phyloP scores from a whole-genome alignment of 305 asterid species.

The Fraxinus velutina region DNA sequence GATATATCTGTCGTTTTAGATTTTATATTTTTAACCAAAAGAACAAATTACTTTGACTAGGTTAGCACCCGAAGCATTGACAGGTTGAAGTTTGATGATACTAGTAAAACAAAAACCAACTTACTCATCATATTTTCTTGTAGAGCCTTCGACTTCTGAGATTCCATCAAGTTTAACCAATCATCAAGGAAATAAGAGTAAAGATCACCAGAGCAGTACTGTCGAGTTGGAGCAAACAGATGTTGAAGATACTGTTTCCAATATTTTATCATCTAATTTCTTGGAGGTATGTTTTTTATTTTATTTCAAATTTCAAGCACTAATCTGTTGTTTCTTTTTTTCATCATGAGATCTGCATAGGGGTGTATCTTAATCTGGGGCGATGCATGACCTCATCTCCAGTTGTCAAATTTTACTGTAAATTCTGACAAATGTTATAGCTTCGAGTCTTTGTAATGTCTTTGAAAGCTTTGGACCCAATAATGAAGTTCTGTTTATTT shows the following conservation, averaged over 20 bases:
- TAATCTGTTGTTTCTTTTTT: neutral
- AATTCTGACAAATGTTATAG: neutral
- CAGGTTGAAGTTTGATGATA: slow-evolving; percentile 13
- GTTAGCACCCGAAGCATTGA: neutral
- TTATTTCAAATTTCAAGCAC: neutral
- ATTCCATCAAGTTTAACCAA: slow-evolving; percentile 27
- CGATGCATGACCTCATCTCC: neutral
- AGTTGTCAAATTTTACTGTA: neutral
- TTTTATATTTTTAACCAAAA: neutral
- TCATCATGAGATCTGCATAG: neutral
- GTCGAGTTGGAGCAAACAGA: slow-evolving; percentile 38
- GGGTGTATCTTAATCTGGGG: neutral
- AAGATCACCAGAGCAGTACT: slow-evolving; percentile 21
- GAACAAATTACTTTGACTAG: neutral
- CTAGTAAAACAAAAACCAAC: slow-evolving; percentile 9
- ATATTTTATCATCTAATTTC: slow-evolving; percentile 57
- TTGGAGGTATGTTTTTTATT: slow-evolving; percentile 46
- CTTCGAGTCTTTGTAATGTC: neutral
- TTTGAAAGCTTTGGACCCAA: neutral
- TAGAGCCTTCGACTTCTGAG: slow-evolving; percentile 65
- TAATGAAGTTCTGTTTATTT: neutral
- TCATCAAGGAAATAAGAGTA: slow-evolving; percentile 24
- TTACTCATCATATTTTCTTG: slow-evolving; percentile 17
- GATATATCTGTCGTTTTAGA: neutral
- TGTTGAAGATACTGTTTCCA: slow-evolving; percentile 49